A percentile compares a stretch with the other conserved stretches of the same genome.
phyloP scores from a whole-genome alignment of 1,284 basidiomycete genomes.

The Boletus albobrunnescens region DNA sequence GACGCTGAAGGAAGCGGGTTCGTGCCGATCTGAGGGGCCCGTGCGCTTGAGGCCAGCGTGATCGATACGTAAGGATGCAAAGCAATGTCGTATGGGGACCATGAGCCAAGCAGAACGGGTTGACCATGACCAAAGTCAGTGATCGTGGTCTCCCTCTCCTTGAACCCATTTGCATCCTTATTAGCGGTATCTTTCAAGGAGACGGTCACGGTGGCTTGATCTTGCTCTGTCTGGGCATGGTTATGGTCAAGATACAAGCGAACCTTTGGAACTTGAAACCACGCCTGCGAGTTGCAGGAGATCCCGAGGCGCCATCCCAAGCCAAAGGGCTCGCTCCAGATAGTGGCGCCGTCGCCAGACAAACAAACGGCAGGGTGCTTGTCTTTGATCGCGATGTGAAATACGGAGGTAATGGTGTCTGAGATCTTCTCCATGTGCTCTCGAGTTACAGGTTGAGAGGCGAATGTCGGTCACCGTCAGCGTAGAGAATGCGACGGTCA shows the following conservation, averaged over 20 bases:
- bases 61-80: slow-evolving; percentile 23
- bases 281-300: slow-evolving; percentile 14
- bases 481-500: not conserved
- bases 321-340: slow-evolving; percentile 31
- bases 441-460: not conserved
- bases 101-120: slow-evolving; percentile 26
- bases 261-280: slow-evolving; percentile 25
- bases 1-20: slow-evolving; percentile 20
- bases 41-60: slow-evolving; percentile 20
- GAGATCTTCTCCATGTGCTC: slow-evolving; percentile 26
- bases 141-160: slow-evolving; percentile 18
- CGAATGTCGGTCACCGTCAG: no score
- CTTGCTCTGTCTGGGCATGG: slow-evolving; percentile 19
- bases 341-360: slow-evolving; percentile 1
- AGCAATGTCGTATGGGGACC: slow-evolving; percentile 13
- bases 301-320: slow-evolving; percentile 31
- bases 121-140: slow-evolving; percentile 27
- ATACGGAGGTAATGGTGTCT: slow-evolving; percentile 28
- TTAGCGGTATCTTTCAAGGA: slow-evolving; percentile 5
- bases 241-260: slow-evolving; percentile 30
- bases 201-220: slow-evolving; percentile 17
- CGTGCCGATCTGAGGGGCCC: slow-evolving; percentile 5
- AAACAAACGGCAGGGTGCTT: slow-evolving; percentile 19
- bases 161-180: slow-evolving; percentile 4
- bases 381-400: slow-evolving; percentile 25